These are phyloP conservation scores for Conidiobolus incongruus DNA, from an alignment of 371 early-diverging fungal species.

Conservation along the genomic window DNA sequence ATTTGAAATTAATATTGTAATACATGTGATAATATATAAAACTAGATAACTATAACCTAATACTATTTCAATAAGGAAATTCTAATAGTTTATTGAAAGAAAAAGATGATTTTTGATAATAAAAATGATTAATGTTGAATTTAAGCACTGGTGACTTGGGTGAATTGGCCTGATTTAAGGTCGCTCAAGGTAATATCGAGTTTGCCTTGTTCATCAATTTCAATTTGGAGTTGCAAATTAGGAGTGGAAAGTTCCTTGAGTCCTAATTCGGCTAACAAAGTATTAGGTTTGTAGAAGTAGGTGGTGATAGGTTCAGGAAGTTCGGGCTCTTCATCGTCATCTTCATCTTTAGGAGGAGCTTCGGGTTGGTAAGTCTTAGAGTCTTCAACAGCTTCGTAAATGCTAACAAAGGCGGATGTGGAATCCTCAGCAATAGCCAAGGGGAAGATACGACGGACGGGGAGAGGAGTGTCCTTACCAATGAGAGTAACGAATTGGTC, in stretches of 20 bases:
- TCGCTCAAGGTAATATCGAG: background rate
- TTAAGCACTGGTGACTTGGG: background rate
- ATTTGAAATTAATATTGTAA: background rate
- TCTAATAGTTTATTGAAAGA: background rate
- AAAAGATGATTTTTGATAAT: background rate
- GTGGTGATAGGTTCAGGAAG: conserved; percentile 11
- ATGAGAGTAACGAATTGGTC: conserved; percentile 40
- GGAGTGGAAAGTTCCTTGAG: conserved; percentile 11
- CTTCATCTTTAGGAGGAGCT: conserved; percentile 11
- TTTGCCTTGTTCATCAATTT: background rate
- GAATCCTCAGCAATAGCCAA: conserved; percentile 29
- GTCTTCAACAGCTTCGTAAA: conserved; percentile 40
- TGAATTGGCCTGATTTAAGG: background rate
- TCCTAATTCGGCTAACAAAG: conserved; percentile 17
- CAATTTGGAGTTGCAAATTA: conserved; percentile 1
- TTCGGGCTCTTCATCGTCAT: conserved; percentile 17
- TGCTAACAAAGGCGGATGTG: conserved; percentile 39
- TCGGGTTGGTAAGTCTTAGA: conserved; percentile 22
- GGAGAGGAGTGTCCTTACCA: conserved; percentile 48
- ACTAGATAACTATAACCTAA: background rate
- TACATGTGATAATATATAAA: background rate
- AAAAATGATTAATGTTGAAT: background rate
- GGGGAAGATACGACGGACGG: conserved; percentile 43
- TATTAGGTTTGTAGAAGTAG: conserved; percentile 17
- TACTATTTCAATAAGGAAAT: background rate